Percentiles rank a stretch among this genome's conserved stretches.
These are phyloP conservation scores for Aspergillaceae sp. DNA, from an alignment of 2,329 filamentous ascomycete genomes.

Conservation along the genomic window DNA sequence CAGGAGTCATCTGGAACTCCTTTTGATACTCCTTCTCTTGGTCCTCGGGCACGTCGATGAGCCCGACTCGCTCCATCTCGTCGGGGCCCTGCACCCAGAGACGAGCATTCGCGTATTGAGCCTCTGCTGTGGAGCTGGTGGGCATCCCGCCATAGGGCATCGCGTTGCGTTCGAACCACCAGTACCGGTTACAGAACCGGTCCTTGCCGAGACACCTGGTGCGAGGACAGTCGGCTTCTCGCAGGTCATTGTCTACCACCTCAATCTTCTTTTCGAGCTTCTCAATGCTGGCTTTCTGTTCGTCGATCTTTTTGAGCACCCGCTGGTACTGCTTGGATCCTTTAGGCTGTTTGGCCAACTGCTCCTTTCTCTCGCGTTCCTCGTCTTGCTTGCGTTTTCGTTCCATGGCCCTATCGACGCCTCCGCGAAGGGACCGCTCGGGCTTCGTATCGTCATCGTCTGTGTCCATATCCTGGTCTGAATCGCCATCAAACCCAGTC, in stretches of 20 bases:
- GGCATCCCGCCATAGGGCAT: conserved; percentile 92
- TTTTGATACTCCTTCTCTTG: conserved; percentile 66
- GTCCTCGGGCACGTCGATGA: conserved; percentile 67
- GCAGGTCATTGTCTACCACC: conserved; percentile 79
- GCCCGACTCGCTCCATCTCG: conserved; percentile 74
- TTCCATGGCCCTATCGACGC: conserved; percentile 61
- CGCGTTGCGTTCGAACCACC: conserved; percentile 97
- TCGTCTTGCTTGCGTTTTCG: conserved; percentile 67
- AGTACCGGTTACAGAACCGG: conserved; percentile 96
- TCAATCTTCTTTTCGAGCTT: conserved; percentile 79
- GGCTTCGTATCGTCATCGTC: conserved; percentile 59
- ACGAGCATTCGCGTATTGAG: conserved; percentile 86
- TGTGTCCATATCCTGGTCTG: conserved; percentile 55
- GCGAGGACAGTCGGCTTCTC: conserved; percentile 86
- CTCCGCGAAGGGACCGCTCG: conserved; percentile 51
- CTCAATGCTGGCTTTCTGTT: conserved; percentile 70
- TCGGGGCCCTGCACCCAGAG: conserved; percentile 96
- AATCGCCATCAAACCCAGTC: conserved; percentile 50
- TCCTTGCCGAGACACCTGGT: conserved; percentile 87
- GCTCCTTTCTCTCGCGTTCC: conserved; percentile 60
- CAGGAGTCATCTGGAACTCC: conserved; percentile 72
- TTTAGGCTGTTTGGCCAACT: conserved; percentile 59
- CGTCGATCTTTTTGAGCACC: conserved; percentile 78
- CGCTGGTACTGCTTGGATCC: conserved; percentile 85
- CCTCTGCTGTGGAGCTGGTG: conserved; percentile 74